Base-by-base conservation (phyloP, 768 basidiomycete genomes). In the Podaxis mareebaensis region DNA sequence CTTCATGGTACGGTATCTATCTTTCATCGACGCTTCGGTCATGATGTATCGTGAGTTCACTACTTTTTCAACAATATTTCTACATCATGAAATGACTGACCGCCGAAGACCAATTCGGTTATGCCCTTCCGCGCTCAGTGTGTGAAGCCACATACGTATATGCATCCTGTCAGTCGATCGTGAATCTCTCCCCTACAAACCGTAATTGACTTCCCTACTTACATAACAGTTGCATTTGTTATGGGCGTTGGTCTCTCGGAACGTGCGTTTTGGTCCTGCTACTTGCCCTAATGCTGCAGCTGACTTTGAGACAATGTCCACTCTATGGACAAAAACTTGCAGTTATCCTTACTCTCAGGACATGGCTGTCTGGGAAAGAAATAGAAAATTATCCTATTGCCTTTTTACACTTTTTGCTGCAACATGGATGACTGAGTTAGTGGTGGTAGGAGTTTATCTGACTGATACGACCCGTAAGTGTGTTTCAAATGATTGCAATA, bases 1-100 rank as follows among this genome's bases (percentile, higher is more conserved):
- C 55, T 61, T 74, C 39, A 60, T 68, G n/a, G 65, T 69, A 56
- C 70, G 71, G 44, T 75, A 75, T 48, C 59, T 67, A 7, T 66
- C 69, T 3, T 71, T 72, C 44, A 48, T 74, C 20, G 73, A 74
- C 51, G 61, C 65, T 24, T 20, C 56, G 12, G 8, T 69, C 2
- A 52, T 64, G n/a, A 24, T 69, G 28, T 42, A 54, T 46, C 64
- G 73, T 73, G 60, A 28, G 70, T 65, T 12, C 22, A 7, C 15
- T 40, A 10, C 12, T 6, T 12, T 15, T n/a, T 28, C 7, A 28
- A 28, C 28, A 28, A 28, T 1, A 28, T 28, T 0, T 28, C 28
- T 28, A 28, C 28, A 28, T 28, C 26, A 28, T 28, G 28, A 28
- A 28, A 28, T 28, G 28, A 28, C 28, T 28, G 28, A 7, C 28